A percentile compares a stretch with the other conserved stretches of the same genome.
Conservation (phyloP, 2,329 filamentous ascomycete genomes). For the Penicillium concentricum region DNA sequence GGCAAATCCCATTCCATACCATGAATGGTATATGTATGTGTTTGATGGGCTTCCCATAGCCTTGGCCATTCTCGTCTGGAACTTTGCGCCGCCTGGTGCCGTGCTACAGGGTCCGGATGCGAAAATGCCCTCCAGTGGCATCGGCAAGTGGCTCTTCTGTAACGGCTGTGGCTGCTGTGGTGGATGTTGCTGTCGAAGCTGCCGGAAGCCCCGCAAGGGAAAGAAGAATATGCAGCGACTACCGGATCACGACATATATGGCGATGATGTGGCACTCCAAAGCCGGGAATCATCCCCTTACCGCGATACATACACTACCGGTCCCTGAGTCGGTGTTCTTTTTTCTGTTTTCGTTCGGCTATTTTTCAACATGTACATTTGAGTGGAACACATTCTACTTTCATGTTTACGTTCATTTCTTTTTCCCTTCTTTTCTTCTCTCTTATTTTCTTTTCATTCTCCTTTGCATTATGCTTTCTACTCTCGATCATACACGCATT, state of each 20-base stretch:
- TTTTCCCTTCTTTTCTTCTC: neutral
- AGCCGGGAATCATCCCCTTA: neutral
- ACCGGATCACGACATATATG: neutral
- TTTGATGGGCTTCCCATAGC: slow-evolving; percentile 45
- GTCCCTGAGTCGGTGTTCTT: neutral
- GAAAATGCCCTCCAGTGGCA: slow-evolving; percentile 2
- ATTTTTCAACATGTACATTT: neutral
- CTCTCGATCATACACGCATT: neutral
- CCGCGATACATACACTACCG: neutral
- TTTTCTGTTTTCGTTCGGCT: neutral
- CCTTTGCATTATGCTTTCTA: neutral
- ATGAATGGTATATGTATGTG: slow-evolving; percentile 40
- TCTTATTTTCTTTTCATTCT: neutral
- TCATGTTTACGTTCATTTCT: neutral
- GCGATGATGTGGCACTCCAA: neutral
- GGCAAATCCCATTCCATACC: slow-evolving; percentile 40
- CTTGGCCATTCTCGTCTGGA: slow-evolving; percentile 33
- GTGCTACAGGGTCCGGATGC: slow-evolving; percentile 1
- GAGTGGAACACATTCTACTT: too few species aligned
- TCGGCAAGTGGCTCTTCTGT: neutral
- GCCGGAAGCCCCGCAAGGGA: neutral
- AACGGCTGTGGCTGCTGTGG: neutral
- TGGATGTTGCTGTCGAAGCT: slow-evolving; percentile 4
- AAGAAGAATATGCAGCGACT: slow-evolving; percentile 2
- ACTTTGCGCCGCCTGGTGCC: slow-evolving; percentile 1